Percentiles rank a stretch among this genome's conserved stretches.
Conservation (phyloP, 768 basidiomycete species). For the Boletus tomentosulus region DNA sequence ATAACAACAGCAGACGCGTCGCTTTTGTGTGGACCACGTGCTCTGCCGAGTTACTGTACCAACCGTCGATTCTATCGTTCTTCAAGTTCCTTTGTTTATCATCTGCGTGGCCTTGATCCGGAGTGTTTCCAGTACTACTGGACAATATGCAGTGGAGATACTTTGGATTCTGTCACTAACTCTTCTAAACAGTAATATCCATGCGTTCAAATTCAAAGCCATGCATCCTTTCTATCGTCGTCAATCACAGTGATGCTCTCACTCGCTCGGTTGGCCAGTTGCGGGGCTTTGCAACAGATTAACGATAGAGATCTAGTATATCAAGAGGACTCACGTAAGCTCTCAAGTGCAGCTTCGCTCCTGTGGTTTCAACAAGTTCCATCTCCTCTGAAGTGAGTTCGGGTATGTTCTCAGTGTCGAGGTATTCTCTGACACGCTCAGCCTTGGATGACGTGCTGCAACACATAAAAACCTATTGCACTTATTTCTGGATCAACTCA, state of each 20-base stretch:
- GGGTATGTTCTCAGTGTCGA: constrained; percentile 27
- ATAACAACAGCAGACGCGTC: constrained; percentile 3
- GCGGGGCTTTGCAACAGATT: constrained; percentile 5
- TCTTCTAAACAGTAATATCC: too few species aligned
- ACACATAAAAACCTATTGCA: background rate
- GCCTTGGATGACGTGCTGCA: constrained; percentile 33
- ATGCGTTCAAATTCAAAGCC: too few species aligned
- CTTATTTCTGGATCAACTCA: constrained; percentile 7
- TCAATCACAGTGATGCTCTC: too few species aligned
- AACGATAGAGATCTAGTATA: background rate
- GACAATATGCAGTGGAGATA: too few species aligned
- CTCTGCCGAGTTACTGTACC: background rate
- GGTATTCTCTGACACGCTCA: constrained; percentile 31
- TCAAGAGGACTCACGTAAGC: constrained; percentile 21
- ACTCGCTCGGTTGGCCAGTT: constrained; percentile 20
- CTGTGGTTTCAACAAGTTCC: constrained; percentile 22
- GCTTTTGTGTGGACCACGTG: constrained; percentile 12
- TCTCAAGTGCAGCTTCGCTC: constrained; percentile 21
- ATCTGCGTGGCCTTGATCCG: too few species aligned
- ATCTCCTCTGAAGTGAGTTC: constrained; percentile 26
- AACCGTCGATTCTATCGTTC: too few species aligned
- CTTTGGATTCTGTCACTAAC: too few species aligned
- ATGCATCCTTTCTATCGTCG: too few species aligned
- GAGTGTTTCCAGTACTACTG: too few species aligned
- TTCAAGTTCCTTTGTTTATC: too few species aligned